Percentiles rank a stretch among this genome's conserved stretches.
These are phyloP conservation scores for Metschnikowia santaceciliae DNA, from an alignment of 805 yeast species.

Conservation along the genomic window DNA sequence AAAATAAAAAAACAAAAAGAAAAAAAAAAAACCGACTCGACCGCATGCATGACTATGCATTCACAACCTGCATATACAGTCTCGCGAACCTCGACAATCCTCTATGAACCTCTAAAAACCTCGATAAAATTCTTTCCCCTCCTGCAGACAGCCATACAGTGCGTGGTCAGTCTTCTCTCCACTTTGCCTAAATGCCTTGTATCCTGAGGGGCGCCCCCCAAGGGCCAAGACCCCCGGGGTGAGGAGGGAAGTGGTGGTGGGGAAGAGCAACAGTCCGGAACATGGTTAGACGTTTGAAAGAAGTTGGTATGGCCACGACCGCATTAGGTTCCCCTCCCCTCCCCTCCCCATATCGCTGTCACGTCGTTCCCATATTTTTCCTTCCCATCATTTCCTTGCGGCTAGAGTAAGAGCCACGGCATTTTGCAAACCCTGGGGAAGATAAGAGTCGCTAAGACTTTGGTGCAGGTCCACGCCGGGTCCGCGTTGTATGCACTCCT, in stretches of 20 bases:
- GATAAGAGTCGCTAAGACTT: conserved; percentile 1
- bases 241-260: not conserved
- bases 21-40: not conserved
- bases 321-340: not conserved
- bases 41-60: conserved; percentile 1
- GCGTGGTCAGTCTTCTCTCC: not conserved
- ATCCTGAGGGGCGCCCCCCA: not conserved
- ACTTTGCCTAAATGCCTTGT: not conserved
- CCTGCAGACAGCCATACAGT: not conserved
- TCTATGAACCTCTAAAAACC: too few species aligned
- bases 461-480: not conserved
- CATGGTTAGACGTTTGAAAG: too few species aligned
- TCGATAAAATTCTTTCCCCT: too few species aligned
- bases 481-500: not conserved
- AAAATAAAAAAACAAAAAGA: too few species aligned
- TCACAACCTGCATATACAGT: too few species aligned
- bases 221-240: not conserved
- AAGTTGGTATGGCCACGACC: not conserved
- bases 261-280: not conserved
- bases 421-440: conserved; percentile 1
- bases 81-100: too few species aligned
- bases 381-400: not conserved
- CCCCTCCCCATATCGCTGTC: too few species aligned
- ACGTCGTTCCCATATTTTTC: not conserved
- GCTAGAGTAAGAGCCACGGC: not conserved